Evolutionary conservation across 2,329 filamentous ascomycete genomes (phyloP), one percentile per base, ranked within the genome.

Genomic region (Knoxdaviesia capensis): DNA sequence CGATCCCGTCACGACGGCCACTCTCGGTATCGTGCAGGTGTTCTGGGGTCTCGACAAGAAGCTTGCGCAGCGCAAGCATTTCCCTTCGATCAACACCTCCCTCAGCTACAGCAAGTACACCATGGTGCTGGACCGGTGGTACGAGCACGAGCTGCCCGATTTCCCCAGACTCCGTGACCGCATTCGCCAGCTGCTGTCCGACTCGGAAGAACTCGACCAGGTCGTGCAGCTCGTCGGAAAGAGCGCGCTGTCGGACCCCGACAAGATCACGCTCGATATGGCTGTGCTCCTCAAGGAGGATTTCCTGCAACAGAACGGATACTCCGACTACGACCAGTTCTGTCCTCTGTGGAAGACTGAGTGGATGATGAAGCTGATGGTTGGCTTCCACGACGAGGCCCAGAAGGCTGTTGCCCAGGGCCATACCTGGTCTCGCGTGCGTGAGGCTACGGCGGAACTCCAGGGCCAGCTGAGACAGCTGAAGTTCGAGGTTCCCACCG

Each of bases 21-120:
- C 90, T 20, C 77, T 98, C 39, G 76, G 82, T 74, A 98, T 98
- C 56, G 90, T 98, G 54, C 90, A 98, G 61, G 90, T 98, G 52
- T 98, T 98, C 69, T 98, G 90, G 90, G 90, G 90, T 71, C 74
- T 96, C 41, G 90, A 98, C 71, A 96, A 98, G 80, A 96, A 96
- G 70, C 79, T 98, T 46, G 90, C 90, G 28, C 90, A 96, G 66
- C 80, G 90, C 54, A 98, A 98, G 68, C 90, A 98, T 64, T 98
- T 98, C 71, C 90, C 90, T 5, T 94, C 87, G 32, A 87, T 98
- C 68, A 98, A 98, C 69, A 96, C 90, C 6, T 76, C 77, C 20
- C 67, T 84, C 50, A 94, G 85, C 50, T 98, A 98, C 75, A 88
- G 79, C 71, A 98, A 98, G 68, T 98, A 98, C 68, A 92, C 80